Evolutionary conservation across 768 basidiomycete genomes (phyloP), one percentile per base, ranked within the genome.

Genomic region (Stropharia rugosoannulata): DNA sequence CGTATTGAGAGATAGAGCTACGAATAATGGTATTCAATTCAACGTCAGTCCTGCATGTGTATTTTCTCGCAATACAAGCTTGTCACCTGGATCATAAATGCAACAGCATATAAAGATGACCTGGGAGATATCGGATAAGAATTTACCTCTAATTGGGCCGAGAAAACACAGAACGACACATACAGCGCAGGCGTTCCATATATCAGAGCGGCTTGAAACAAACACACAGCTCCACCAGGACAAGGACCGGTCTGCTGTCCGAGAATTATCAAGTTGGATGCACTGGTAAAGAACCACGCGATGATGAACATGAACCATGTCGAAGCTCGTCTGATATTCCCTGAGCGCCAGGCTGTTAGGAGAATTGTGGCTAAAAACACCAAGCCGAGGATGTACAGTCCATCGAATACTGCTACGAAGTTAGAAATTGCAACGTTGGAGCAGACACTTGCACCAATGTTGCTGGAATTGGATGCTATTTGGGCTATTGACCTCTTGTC

Each of bases 231-330:
- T 12, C 37, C 11, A 12, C 9, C 8, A 12, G 49, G 19, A 4
- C 6, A 7, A 15, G 49, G 37, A 8, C 49, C 49, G 0, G 49
- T 50, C 39, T 50, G 49, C 15, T 50, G 49, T n/a, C 49, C 49
- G 36, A 50, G 15, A 18, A 50, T 50, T 0, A 50, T 16, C 18
- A 50, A 25, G 22, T 50, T 50, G 19, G 18, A 38, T 16, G 39
- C 13, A 38, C 49, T 50, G 22, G 49, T 50, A 32, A 50, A 37
- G 22, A 50, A 19, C 49, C 49, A 50, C 3, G 49, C 18, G 9
- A 39, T 8, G n/a, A 50, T 50, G 15, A 50, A 50, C 49, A 39
- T 19, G 19, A 50, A 50, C 49, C 49, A 50, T n/a, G 49, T 50
- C 8, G 49, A 50, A 1, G 37, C 16, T 19, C 49, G 49, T 18